Conservation (phyloP, 768 basidiomycete genomes). For the Cystobasidiopsis lactophilus region DNA sequence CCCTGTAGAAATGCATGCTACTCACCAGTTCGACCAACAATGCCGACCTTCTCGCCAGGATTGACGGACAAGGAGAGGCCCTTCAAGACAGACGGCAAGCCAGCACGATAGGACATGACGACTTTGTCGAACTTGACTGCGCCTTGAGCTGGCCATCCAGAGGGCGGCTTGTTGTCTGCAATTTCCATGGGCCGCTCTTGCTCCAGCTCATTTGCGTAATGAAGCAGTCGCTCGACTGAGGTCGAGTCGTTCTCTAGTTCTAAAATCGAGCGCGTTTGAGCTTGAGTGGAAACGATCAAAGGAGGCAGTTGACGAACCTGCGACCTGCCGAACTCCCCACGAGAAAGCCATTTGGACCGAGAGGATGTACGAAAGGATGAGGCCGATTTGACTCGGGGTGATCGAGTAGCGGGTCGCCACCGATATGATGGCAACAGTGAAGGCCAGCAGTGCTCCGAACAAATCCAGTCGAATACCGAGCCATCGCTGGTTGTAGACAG, state of each 20-base stretch:
- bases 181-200: constrained; percentile 56
- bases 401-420: constrained; percentile 51
- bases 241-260: constrained; percentile 86
- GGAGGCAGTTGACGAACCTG: constrained; percentile 18
- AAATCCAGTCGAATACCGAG: constrained; percentile 76
- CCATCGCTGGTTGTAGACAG: constrained; percentile 33
- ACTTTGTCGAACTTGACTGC: constrained; percentile 51
- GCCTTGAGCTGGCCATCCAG: constrained; percentile 55
- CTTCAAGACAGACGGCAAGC: constrained; percentile 69
- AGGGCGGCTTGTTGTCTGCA: constrained; percentile 36
- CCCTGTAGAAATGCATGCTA: constrained; percentile 54
- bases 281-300: too few relatives aligned
- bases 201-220: constrained; percentile 58
- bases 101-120: constrained; percentile 61
- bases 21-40: constrained; percentile 50
- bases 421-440: constrained; percentile 56
- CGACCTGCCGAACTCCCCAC: constrained; percentile 52
- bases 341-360: constrained; percentile 35
- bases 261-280: constrained; percentile 21
- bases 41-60: constrained; percentile 74
- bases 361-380: constrained; percentile 56
- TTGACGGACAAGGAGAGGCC: constrained; percentile 47
- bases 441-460: constrained; percentile 45
- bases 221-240: constrained; percentile 39
- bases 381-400: constrained; percentile 56